phyloP scores from a whole-genome alignment of 805 yeast genomes.

The Starmerella potacharoeniae region DNA sequence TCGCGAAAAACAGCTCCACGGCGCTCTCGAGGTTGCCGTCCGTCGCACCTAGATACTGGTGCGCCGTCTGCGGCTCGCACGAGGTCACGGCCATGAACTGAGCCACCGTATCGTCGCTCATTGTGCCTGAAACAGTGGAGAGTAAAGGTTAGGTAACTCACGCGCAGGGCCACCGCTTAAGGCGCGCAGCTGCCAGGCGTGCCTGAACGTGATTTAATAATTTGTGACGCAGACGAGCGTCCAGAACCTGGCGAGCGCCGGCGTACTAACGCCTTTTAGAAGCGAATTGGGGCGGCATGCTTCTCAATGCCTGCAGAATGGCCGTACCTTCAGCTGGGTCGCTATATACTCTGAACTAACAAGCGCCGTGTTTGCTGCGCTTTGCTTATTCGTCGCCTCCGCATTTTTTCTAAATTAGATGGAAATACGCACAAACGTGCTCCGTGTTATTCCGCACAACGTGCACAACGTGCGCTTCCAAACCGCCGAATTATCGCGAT shows the following conservation, averaged over 20 bases:
- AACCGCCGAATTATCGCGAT: not conserved
- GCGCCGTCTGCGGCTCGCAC: conserved; percentile 55
- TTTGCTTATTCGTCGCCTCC: too few relatives aligned
- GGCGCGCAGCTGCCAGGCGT: not conserved
- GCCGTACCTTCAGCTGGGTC: too few relatives aligned
- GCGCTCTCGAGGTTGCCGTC: conserved; percentile 74
- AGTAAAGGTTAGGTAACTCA: not conserved
- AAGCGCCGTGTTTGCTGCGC: too few relatives aligned
- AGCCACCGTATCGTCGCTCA: conserved; percentile 36
- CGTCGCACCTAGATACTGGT: conserved; percentile 66
- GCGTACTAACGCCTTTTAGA: too few relatives aligned
- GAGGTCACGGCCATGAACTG: conserved; percentile 79
- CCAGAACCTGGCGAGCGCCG: not conserved
- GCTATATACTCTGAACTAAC: too few relatives aligned
- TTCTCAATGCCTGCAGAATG: too few relatives aligned
- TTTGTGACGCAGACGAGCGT: not conserved
- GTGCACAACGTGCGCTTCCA: too few relatives aligned
- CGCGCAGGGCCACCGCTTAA: not conserved
- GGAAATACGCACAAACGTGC: too few relatives aligned
- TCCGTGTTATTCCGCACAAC: too few relatives aligned
- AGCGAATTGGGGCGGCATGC: too few relatives aligned
- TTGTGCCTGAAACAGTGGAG: not conserved
- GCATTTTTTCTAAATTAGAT: too few relatives aligned
- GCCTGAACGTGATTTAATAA: not conserved
- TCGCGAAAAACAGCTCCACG: conserved; percentile 67